Percentiles rank a stretch among this genome's conserved stretches.
phyloP scores from a whole-genome alignment of 768 basidiomycete species.

The Tylopilus rubrobrunneus region DNA sequence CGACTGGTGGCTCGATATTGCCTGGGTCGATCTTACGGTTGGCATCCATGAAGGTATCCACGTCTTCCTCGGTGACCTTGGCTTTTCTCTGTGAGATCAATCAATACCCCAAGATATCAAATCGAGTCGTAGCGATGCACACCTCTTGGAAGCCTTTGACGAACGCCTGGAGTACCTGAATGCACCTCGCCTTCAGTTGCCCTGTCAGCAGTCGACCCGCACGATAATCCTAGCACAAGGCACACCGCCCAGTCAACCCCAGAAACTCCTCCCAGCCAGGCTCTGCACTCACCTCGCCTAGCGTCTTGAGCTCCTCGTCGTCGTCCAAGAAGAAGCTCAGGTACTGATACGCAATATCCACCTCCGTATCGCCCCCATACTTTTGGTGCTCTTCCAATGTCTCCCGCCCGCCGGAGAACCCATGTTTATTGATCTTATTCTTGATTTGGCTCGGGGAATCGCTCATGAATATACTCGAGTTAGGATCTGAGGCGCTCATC shows the following conservation, averaged over 20 bases:
- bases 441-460: constrained; percentile 92
- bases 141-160: constrained; percentile 86
- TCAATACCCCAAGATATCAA: constrained; percentile 1
- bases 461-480: constrained; percentile 94
- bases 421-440: constrained; percentile 95
- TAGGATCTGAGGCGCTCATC: constrained; percentile 96
- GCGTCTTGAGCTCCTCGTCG: constrained; percentile 75
- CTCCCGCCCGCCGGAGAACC: constrained; percentile 92
- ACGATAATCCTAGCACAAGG: constrained; percentile 73
- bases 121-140: constrained; percentile 9
- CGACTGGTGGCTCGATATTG: constrained; percentile 24
- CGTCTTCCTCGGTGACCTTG: constrained; percentile 72
- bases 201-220: constrained; percentile 84
- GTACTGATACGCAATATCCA: constrained; percentile 96
- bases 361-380: constrained; percentile 88
- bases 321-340: constrained; percentile 93
- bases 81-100: constrained; percentile 58
- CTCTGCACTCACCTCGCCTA: constrained; percentile 57
- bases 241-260: background rate
- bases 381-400: constrained; percentile 93
- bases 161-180: constrained; percentile 75
- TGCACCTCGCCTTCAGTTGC: constrained; percentile 87
- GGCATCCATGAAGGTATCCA: constrained; percentile 77
- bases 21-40: constrained; percentile 69
- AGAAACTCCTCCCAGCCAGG: background rate